A percentile compares a stretch with the other conserved stretches of the same genome.
Conservation (phyloP, 164 flowering plant species). For the Houttuynia cordata region DNA sequence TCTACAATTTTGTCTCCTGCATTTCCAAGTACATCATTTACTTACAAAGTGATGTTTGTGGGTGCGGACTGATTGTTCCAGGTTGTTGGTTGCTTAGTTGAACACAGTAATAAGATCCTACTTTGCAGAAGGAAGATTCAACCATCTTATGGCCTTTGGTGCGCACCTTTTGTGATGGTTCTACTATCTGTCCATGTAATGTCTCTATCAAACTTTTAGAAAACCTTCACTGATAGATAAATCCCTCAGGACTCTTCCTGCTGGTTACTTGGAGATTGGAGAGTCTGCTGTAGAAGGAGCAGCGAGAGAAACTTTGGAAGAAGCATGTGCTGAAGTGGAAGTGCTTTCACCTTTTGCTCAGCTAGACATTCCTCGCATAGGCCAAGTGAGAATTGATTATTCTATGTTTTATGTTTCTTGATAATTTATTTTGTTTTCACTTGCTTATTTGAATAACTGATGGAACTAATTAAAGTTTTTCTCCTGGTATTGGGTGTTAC, state of each 20-base stretch:
- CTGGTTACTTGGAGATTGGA: slow-evolving; percentile 94
- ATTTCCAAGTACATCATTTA: no score
- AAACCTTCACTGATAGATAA: neutral
- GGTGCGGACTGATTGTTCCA: slow-evolving; percentile 9
- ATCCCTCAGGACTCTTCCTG: slow-evolving; percentile 83
- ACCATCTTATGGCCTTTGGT: slow-evolving; percentile 93
- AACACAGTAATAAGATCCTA: slow-evolving; percentile 70
- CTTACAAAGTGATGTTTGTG: neutral
- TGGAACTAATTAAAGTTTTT: neutral
- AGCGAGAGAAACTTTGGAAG: slow-evolving; percentile 88
- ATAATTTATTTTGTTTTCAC: neutral
- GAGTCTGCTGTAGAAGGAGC: slow-evolving; percentile 97
- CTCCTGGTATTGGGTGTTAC: slow-evolving; percentile 7
- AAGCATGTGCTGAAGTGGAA: slow-evolving; percentile 89
- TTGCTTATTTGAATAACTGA: neutral
- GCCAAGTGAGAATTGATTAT: slow-evolving; percentile 47
- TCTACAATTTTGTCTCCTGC: no score
- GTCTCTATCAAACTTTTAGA: neutral
- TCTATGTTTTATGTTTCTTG: neutral
- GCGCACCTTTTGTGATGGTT: slow-evolving; percentile 6
- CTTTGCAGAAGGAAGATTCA: slow-evolving; percentile 87
- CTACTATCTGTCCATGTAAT: no score
- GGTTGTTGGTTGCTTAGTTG: slow-evolving; percentile 96
- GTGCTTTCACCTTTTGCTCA: slow-evolving; percentile 82
- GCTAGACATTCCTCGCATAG: slow-evolving; percentile 85